phyloP scores from a whole-genome alignment of 768 basidiomycete genomes.

The Infundibulicybe gibba region DNA sequence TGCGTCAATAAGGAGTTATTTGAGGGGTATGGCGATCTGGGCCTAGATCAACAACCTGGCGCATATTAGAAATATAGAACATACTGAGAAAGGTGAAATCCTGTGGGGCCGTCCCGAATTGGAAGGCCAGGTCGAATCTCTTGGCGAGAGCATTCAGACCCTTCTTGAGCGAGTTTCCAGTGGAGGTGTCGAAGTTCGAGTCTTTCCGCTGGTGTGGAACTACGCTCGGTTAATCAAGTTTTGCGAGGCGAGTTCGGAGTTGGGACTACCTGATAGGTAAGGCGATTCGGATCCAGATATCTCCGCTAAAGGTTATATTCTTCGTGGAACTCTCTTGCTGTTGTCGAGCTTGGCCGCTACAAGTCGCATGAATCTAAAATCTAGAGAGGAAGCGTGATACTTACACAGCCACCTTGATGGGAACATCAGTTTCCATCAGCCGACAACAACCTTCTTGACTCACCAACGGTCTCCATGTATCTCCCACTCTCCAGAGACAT shows the following conservation, averaged over 20 bases:
- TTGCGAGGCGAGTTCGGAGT: constrained; percentile 2
- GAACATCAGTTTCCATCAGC: neutral
- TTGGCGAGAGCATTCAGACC: constrained; percentile 51
- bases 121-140: constrained; percentile 57
- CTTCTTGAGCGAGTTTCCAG: constrained; percentile 49
- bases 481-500: constrained; percentile 82
- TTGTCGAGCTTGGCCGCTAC: constrained; percentile 47
- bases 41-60: neutral
- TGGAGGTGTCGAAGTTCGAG: constrained; percentile 55
- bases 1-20: constrained; percentile 57
- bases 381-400: constrained; percentile 9
- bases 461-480: constrained; percentile 92
- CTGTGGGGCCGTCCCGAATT: constrained; percentile 72
- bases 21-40: constrained; percentile 60
- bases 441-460: constrained; percentile 8
- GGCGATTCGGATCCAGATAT: constrained; percentile 78
- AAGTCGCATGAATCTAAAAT: neutral
- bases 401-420: constrained; percentile 55
- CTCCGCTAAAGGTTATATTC: constrained; percentile 29
- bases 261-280: constrained; percentile 61
- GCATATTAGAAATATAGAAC: constrained; percentile 10
- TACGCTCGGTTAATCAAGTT: constrained; percentile 13
- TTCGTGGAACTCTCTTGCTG: constrained; percentile 23
- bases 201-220: constrained; percentile 64
- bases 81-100: constrained; percentile 67